These are phyloP conservation scores for Blattamonas nauphoetae DNA, from an alignment of 78 protist genomes.

Conservation along the genomic window DNA sequence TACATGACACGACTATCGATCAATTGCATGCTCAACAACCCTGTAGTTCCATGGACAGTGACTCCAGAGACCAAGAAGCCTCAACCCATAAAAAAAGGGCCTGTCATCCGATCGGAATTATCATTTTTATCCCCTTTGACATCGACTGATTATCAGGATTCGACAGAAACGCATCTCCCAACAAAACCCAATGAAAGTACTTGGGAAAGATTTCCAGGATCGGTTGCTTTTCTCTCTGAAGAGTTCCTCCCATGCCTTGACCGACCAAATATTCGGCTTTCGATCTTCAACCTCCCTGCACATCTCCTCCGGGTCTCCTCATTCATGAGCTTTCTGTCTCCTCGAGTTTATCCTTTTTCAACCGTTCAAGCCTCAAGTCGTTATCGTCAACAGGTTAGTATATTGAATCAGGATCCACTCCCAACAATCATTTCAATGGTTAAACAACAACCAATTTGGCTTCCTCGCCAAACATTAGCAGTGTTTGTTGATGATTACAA, in stretches of 20 bases:
- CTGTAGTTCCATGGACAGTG: background rate
- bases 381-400: background rate
- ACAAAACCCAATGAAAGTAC: too few relatives aligned
- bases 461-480: background rate
- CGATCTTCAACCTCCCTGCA: background rate
- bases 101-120: too few relatives aligned
- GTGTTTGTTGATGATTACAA: background rate
- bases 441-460: background rate
- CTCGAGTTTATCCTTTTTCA: background rate
- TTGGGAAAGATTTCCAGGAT: too few relatives aligned
- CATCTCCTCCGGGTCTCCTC: background rate
- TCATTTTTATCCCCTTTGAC: slow-evolving; percentile 5
- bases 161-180: too few relatives aligned
- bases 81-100: too few relatives aligned
- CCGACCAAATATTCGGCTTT: background rate
- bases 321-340: background rate
- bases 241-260: too few relatives aligned
- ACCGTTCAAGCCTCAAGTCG: background rate
- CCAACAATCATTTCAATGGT: background rate
- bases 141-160: background rate
- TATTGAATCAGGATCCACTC: background rate
- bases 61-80: background rate
- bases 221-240: background rate
- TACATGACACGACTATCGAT: background rate
- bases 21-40: background rate